Percentiles rank a stretch among this genome's conserved stretches.
Conservation (phyloP, 2,329 filamentous ascomycete species). For the Rutstroemia sp. region DNA sequence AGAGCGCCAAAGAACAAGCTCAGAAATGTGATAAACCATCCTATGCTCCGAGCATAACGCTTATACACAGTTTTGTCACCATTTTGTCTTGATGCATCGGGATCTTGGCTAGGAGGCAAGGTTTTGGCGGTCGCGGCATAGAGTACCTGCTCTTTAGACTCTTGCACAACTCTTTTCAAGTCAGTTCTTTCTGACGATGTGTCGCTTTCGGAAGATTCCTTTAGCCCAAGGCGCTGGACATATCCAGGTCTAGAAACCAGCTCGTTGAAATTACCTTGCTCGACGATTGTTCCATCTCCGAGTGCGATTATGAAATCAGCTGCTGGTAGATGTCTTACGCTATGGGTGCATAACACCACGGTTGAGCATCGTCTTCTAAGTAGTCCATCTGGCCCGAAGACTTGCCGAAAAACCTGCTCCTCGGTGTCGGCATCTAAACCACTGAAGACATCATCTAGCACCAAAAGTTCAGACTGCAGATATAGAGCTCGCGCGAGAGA, state of each 20-base stretch:
- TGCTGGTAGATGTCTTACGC: conserved; percentile 23
- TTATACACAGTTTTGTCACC: conserved; percentile 18
- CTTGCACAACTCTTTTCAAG: background rate
- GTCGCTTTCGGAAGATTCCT: conserved; percentile 20
- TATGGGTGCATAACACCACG: conserved; percentile 14
- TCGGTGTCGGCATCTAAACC: conserved; percentile 16
- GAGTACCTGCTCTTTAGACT: background rate
- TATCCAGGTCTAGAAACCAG: conserved; percentile 13
- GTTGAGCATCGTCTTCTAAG: background rate
- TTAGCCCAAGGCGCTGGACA: conserved; percentile 29
- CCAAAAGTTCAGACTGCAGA: conserved; percentile 2
- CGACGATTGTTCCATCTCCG: conserved; percentile 29
- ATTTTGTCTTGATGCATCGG: conserved; percentile 18
- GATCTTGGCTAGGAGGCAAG: conserved; percentile 22
- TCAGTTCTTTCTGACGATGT: background rate
- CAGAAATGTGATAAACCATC: conserved; percentile 11
- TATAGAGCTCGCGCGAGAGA: conserved; percentile 22
- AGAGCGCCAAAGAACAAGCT: conserved; percentile 15
- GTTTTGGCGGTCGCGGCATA: background rate
- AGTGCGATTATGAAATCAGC: conserved; percentile 35
- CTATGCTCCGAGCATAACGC: conserved; percentile 17
- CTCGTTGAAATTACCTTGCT: conserved; percentile 32
- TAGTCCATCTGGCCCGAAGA: conserved; percentile 1
- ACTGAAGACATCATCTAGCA: conserved; percentile 21
- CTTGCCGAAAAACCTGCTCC: background rate